These are phyloP conservation scores for Pichia thaimueangensis DNA, from an alignment of 805 yeast genomes.

Conservation along the genomic window DNA sequence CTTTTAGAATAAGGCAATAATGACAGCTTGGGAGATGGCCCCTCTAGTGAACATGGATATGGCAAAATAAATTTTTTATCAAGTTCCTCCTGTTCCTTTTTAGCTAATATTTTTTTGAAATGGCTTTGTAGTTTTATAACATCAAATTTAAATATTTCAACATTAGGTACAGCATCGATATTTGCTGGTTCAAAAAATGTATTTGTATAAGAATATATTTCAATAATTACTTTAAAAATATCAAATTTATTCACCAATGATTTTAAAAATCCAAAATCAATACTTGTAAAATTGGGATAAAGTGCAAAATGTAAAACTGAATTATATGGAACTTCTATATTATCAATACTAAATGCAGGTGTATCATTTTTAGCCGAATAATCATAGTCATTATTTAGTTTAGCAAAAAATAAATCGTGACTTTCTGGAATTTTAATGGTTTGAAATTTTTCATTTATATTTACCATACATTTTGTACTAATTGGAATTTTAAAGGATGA, in stretches of 20 bases:
- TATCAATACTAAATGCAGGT: not conserved
- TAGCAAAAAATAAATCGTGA: constrained; percentile 1
- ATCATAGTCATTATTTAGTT: not conserved
- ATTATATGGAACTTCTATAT: not conserved
- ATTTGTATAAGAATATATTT: constrained; percentile 6
- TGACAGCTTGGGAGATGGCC: no score
- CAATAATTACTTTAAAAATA: not conserved
- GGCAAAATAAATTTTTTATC: not conserved
- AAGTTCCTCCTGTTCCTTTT: not conserved
- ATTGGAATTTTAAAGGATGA: not conserved
- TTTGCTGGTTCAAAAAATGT: not conserved
- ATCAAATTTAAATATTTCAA: constrained; percentile 6
- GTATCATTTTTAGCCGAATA: not conserved
- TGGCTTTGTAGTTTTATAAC: constrained; percentile 2
- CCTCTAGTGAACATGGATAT: not conserved
- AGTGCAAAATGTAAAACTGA: constrained; percentile 5
- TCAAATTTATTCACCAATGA: not conserved
- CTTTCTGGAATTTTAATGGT: constrained; percentile 1
- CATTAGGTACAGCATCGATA: constrained; percentile 1
- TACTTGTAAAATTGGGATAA: constrained; percentile 11
- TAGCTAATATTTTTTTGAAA: constrained; percentile 1
- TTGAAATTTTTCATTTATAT: constrained; percentile 2
- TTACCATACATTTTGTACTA: not conserved
- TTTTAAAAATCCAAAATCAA: constrained; percentile 11
- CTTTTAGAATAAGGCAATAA: no score